Percentiles rank a stretch among this genome's conserved stretches.
Conservation (phyloP, 2,329 filamentous ascomycete species). For the Cladosporium austrohemisphaericum region DNA sequence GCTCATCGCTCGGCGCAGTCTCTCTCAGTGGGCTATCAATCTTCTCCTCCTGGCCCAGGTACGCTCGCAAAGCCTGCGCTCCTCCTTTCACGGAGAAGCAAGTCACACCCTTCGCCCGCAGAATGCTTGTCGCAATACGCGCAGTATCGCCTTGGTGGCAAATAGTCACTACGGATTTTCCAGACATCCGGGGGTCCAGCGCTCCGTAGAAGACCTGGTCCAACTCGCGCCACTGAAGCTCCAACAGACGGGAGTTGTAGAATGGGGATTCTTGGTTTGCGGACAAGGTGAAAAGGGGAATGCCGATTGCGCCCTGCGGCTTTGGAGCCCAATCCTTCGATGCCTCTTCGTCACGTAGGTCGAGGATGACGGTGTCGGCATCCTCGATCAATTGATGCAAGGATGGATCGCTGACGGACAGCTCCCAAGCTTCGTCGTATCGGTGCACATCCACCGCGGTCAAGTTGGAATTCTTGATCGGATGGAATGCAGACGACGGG, state of each 20-base stretch:
- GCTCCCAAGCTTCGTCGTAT: constrained; percentile 56
- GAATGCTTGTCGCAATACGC: constrained; percentile 52
- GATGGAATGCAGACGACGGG: constrained; percentile 45
- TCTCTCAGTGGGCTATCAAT: not conserved
- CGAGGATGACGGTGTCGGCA: constrained; percentile 20
- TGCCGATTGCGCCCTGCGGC: constrained; percentile 35
- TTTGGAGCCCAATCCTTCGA: constrained; percentile 41
- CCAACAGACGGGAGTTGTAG: constrained; percentile 41
- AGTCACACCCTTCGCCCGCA: constrained; percentile 45
- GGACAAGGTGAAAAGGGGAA: constrained; percentile 38
- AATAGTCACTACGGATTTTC: constrained; percentile 43
- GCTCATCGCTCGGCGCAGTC: constrained; percentile 7
- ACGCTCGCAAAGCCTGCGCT: not conserved
- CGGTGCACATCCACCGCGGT: constrained; percentile 50
- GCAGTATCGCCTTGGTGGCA: constrained; percentile 56
- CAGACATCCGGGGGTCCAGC: constrained; percentile 25
- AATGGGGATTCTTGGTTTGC: constrained; percentile 44
- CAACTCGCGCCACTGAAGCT: constrained; percentile 47
- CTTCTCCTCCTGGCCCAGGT: not conserved
- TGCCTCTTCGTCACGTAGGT: constrained; percentile 18
- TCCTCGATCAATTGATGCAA: constrained; percentile 18
- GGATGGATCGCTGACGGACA: constrained; percentile 39
- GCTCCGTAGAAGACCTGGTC: constrained; percentile 39
- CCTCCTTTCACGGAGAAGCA: not conserved
- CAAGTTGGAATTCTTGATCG: constrained; percentile 49